Conservation (phyloP, 2,329 filamentous ascomycete species). For the Hymenoscyphus repandus region DNA sequence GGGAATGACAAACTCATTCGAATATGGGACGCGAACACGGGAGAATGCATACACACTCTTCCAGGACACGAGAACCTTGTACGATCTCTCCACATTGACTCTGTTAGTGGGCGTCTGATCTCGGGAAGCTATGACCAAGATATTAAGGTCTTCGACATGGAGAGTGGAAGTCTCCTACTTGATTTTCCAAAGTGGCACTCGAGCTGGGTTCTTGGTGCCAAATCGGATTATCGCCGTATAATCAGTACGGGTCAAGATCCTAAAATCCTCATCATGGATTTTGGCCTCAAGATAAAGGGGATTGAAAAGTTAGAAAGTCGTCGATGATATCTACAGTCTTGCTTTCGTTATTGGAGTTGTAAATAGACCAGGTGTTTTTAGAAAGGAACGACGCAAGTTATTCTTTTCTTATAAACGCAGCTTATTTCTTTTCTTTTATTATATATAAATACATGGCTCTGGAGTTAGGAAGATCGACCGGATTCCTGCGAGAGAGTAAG, state of each 20-base stretch:
- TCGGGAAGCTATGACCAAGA: conserved; percentile 93
- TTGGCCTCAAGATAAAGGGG: conserved; percentile 58
- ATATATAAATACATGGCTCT: too few species aligned
- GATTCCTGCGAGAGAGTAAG: too few species aligned
- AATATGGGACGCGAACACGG: conserved; percentile 91
- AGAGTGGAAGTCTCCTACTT: conserved; percentile 69
- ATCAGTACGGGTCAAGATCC: conserved; percentile 94
- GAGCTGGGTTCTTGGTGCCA: conserved; percentile 94
- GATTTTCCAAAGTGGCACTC: conserved; percentile 93
- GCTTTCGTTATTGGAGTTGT: not conserved
- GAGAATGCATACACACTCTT: conserved; percentile 75
- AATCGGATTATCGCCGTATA: conserved; percentile 91
- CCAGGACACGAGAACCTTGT: conserved; percentile 81
- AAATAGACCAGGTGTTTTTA: not conserved
- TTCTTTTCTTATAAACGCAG: too few species aligned
- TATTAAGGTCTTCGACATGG: conserved; percentile 90
- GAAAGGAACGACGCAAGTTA: too few species aligned
- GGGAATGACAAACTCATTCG: conserved; percentile 95
- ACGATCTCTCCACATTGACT: conserved; percentile 85
- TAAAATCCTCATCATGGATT: conserved; percentile 89
- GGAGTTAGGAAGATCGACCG: too few species aligned
- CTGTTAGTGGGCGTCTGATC: conserved; percentile 76
- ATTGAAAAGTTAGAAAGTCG: conserved; percentile 53
- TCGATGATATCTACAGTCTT: not conserved
- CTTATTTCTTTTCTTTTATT: too few species aligned